Evolutionary conservation across 2,329 filamentous ascomycete species (phyloP), one percentile per base, ranked within the genome.

Genomic region (Penicillium hordei): DNA sequence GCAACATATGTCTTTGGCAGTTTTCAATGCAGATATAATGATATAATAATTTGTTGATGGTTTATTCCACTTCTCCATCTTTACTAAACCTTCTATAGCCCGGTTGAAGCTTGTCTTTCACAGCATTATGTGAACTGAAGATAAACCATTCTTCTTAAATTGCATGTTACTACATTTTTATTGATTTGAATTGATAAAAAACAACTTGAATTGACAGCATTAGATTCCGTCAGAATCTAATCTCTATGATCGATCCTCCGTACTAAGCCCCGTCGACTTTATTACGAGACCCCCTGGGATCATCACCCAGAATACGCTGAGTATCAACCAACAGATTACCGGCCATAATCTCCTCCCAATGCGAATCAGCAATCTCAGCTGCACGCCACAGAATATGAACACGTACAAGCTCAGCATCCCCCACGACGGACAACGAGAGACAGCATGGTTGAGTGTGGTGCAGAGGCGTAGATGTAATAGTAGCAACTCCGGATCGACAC

Each of bases 361-460:
- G 44, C 44, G 21, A 34, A 25, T 49, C 52, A 23, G 52, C 52
- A 34, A 40, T 40, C 27, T 55, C 52, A 49, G 36, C 52, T 5
- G 43, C 52, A 19, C 33, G 13, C 34, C 25, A 19, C 27, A 55
- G 9, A 27, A 55, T 33, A 21, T 49, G 23, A 7, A n/a, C 44
- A 23, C 4, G 33, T 7, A 15, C 8, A 2, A 42, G 34, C 6
- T 10, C 12, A 1, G 33, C 4, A 4, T 29, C n/a, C n/a, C 43
- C 52, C 0, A 42, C 52, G 2, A 53, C 51, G 2, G 52, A 44
- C 21, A 55, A 48, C 2, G 52, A 55, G 23, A 55, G 52, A 19
- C 34, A 55, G 45, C 15, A 39, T 13, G 29, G 29, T 5, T 29
- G 21, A 3, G 10, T 25, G 15, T 55, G 52, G 13, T 55, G 52